These are phyloP conservation scores for Celoporthe dispersa DNA, from an alignment of 2,329 filamentous ascomycete species.

Conservation along the genomic window DNA sequence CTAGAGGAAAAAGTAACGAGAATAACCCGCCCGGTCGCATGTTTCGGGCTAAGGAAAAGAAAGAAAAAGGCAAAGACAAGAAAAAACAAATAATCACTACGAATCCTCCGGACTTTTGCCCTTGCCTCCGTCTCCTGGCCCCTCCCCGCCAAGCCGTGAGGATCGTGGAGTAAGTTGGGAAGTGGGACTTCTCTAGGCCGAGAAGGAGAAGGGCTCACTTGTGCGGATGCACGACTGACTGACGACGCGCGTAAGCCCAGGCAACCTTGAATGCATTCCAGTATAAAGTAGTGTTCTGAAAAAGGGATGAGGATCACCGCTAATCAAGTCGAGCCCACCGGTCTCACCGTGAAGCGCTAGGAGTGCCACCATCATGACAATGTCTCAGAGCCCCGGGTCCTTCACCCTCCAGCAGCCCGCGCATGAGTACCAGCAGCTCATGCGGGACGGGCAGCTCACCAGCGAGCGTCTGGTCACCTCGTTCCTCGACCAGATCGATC, in stretches of 20 bases:
- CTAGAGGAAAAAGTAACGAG: background rate
- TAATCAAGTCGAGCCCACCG: background rate
- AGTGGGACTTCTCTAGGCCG: background rate
- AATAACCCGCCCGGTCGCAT: background rate
- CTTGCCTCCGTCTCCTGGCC: background rate
- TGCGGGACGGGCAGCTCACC: constrained; percentile 27
- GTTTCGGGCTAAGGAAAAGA: background rate
- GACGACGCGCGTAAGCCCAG: background rate
- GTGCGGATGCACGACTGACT: background rate
- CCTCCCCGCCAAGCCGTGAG: background rate
- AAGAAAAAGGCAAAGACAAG: background rate
- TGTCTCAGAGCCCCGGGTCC: background rate
- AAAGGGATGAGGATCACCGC: background rate
- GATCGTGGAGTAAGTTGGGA: background rate
- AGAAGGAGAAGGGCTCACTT: background rate
- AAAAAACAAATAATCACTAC: background rate
- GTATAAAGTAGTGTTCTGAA: background rate
- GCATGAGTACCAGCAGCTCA: constrained; percentile 21
- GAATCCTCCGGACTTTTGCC: background rate
- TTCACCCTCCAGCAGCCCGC: constrained; percentile 23
- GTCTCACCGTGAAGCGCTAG: background rate
- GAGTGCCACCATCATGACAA: background rate
- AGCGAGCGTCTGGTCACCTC: constrained; percentile 31
- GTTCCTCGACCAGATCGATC: constrained; percentile 34
- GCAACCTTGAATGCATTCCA: background rate